Evolutionary conservation across 2,329 filamentous ascomycete species (phyloP).

Genomic region (Sporothrix pallida): DNA sequence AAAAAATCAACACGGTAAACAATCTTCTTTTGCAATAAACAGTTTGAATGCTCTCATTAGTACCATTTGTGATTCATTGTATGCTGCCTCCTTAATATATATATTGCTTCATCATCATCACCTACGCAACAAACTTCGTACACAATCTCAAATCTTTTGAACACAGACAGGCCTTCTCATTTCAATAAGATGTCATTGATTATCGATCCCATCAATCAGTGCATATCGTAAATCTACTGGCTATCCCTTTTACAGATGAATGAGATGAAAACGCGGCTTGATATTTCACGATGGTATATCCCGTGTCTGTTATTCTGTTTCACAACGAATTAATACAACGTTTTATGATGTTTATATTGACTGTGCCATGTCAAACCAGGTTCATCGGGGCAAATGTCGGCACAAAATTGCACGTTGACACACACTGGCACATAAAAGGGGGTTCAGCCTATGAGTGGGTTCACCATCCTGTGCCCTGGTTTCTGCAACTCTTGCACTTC

Average conservation of each 20-base stretch:
- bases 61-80: too few species aligned
- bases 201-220: too few species aligned
- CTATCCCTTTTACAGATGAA: background rate
- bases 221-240: background rate
- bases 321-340: background rate
- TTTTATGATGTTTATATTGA: background rate
- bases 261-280: constrained; percentile 1
- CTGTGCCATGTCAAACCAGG: background rate
- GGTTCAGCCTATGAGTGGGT: background rate
- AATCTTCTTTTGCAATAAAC: too few species aligned
- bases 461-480: background rate
- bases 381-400: background rate
- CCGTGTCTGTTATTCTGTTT: constrained; percentile 2
- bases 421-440: background rate
- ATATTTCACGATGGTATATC: background rate
- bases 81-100: too few species aligned
- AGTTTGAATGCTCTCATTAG: too few species aligned
- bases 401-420: background rate
- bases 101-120: too few species aligned
- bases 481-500: background rate
- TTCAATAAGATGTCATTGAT: background rate
- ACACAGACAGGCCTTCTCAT: background rate
- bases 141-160: too few species aligned
- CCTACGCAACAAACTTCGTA: too few species aligned
- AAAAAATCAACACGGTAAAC: too few species aligned